Evolutionary conservation across 768 basidiomycete species (phyloP).

Genomic region (Agaricus subrufescens): DNA sequence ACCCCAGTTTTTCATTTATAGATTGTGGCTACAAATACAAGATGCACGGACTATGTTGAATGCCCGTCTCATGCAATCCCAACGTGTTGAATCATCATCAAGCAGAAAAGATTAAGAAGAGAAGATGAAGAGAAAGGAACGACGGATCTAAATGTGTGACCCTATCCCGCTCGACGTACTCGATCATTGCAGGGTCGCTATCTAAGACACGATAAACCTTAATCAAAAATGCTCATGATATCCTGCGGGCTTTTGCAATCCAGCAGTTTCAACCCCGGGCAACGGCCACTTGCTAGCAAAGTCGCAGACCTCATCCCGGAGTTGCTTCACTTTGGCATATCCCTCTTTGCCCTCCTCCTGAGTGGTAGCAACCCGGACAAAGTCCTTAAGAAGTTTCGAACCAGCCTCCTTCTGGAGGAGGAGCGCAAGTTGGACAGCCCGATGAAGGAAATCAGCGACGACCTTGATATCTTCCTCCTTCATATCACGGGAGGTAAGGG

Average conservation of each 20-base stretch:
- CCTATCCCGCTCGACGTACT: background rate
- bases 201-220: background rate
- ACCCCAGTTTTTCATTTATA: constrained; percentile 1
- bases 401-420: constrained; percentile 93
- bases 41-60: constrained; percentile 9
- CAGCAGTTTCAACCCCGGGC: constrained; percentile 68
- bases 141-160: background rate
- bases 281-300: constrained; percentile 91
- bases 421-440: constrained; percentile 87
- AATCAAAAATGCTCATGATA: constrained; percentile 44
- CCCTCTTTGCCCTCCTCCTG: constrained; percentile 70
- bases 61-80: constrained; percentile 8
- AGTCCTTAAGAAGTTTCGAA: constrained; percentile 93
- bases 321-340: constrained; percentile 60
- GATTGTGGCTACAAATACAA: constrained; percentile 5
- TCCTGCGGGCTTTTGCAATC: constrained; percentile 55
- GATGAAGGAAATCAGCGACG: constrained; percentile 90
- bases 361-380: constrained; percentile 73
- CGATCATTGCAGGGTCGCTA: background rate
- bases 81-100: constrained; percentile 7
- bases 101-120: background rate
- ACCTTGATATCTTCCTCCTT: constrained; percentile 77
- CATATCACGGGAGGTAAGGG: constrained; percentile 95
- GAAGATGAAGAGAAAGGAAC: background rate
- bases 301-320: constrained; percentile 72